A percentile compares a stretch with the other conserved stretches of the same genome.
Evolutionary conservation across 2,329 filamentous ascomycete genomes (phyloP).

Genomic region (Elsinoe australis): DNA sequence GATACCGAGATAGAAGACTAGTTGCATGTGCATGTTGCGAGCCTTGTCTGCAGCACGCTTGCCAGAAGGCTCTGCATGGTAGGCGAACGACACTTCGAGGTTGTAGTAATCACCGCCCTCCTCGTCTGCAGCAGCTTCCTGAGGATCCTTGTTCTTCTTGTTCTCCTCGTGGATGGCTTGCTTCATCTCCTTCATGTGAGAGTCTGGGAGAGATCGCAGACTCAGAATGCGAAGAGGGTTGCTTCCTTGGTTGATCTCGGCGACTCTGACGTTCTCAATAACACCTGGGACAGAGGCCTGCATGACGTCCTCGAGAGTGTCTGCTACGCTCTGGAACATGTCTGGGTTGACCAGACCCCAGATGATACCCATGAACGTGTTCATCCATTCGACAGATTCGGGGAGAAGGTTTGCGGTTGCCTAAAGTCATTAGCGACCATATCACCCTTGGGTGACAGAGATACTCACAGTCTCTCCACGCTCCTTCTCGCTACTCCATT

Average conservation of each 20-base stretch:
- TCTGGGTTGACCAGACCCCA: slow-evolving; percentile 94
- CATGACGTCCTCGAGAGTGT: slow-evolving; percentile 93
- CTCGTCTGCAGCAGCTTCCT: slow-evolving; percentile 81
- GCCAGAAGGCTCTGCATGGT: slow-evolving; percentile 72
- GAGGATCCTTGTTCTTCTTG: slow-evolving; percentile 70
- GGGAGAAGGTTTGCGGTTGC: slow-evolving; percentile 84
- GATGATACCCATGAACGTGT: slow-evolving; percentile 71
- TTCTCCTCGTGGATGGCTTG: slow-evolving; percentile 72
- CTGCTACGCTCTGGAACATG: slow-evolving; percentile 86
- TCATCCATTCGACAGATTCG: slow-evolving; percentile 91
- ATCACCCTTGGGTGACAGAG: background rate
- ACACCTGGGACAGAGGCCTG: slow-evolving; percentile 84
- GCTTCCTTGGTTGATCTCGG: slow-evolving; percentile 87
- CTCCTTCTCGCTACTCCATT: slow-evolving; percentile 82
- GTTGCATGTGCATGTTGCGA: slow-evolving; percentile 92
- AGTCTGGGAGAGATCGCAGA: slow-evolving; percentile 75
- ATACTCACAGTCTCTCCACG: slow-evolving; percentile 63
- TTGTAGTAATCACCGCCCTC: slow-evolving; percentile 92
- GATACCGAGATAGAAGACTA: slow-evolving; percentile 88
- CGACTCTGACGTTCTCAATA: slow-evolving; percentile 90
- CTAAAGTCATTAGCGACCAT: slow-evolving; percentile 27
- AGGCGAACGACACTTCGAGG: slow-evolving; percentile 80
- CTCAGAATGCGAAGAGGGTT: slow-evolving; percentile 86
- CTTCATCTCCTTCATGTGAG: slow-evolving; percentile 73
- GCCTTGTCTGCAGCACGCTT: slow-evolving; percentile 69